Conservation (phyloP, 1,284 basidiomycete genomes). For the Trichosporon asahii region DNA sequence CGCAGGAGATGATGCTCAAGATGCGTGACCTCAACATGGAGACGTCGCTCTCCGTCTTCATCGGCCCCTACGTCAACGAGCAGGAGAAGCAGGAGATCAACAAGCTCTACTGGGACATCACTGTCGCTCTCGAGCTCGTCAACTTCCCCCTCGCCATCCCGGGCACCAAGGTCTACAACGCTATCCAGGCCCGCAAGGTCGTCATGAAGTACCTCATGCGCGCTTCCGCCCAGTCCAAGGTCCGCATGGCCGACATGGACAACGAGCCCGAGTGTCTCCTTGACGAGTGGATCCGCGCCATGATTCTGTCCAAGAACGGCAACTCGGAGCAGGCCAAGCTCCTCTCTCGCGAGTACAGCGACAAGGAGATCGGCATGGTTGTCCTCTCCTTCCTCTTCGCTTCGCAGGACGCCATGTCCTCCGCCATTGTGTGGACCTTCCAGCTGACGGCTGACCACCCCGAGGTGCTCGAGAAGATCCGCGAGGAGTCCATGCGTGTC, state of each 20-base stretch:
- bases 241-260: conserved; percentile 70
- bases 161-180: conserved; percentile 94
- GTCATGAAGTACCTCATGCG: conserved; percentile 79
- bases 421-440: conserved; percentile 81
- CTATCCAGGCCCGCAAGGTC: conserved; percentile 85
- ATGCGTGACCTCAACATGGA: conserved; percentile 96
- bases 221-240: conserved; percentile 77
- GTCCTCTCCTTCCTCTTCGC: conserved; percentile 96
- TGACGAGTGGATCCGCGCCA: conserved; percentile 83
- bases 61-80: conserved; percentile 83
- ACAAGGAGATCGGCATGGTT: conserved; percentile 95
- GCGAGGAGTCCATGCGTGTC: conserved; percentile 83
- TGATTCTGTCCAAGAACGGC: conserved; percentile 59
- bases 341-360: conserved; percentile 72
- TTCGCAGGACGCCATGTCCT: conserved; percentile 97
- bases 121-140: conserved; percentile 90
- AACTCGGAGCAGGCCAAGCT: conserved; percentile 59
- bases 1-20: conserved; percentile 76
- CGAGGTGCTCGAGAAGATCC: conserved; percentile 80
- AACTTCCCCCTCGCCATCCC: conserved; percentile 97
- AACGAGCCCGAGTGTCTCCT: conserved; percentile 83
- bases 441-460: conserved; percentile 94
- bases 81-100: conserved; percentile 74
- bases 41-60: conserved; percentile 92
- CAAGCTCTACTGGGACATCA: conserved; percentile 95